phyloP scores from a whole-genome alignment of 1,284 basidiomycete species.

The Boletus albobrunnescens region DNA sequence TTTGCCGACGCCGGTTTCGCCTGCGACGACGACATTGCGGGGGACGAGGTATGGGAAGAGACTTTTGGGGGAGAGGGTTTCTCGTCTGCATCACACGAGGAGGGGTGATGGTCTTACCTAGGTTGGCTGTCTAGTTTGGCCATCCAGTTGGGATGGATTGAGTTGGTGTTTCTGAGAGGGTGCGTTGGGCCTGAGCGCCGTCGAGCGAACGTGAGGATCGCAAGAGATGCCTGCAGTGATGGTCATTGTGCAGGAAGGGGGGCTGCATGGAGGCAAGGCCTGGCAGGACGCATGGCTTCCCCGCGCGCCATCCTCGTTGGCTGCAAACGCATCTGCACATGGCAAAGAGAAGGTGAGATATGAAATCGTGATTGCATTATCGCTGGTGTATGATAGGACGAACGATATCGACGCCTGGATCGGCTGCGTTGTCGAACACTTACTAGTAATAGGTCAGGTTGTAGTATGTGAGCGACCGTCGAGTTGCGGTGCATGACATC shows the following conservation, averaged over 20 bases:
- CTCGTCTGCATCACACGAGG: not conserved
- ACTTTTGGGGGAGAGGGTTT: not conserved
- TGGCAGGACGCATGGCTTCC: conserved; percentile 9
- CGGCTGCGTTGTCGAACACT: too few relatives aligned
- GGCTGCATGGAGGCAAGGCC: not conserved
- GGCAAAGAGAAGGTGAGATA: not conserved
- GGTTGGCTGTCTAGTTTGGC: conserved; percentile 8
- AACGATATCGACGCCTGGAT: too few relatives aligned
- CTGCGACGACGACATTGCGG: conserved; percentile 25
- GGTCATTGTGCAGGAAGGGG: not conserved
- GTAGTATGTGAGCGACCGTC: too few relatives aligned
- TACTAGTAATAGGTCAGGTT: too few relatives aligned
- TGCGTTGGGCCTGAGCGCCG: not conserved
- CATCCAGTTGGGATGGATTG: not conserved
- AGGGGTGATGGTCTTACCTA: conserved; percentile 3
- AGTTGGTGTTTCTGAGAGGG: not conserved
- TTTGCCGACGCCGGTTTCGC: conserved; percentile 30
- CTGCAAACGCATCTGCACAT: not conserved
- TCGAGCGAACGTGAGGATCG: not conserved
- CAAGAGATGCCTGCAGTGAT: not conserved
- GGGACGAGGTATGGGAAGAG: conserved; percentile 3
- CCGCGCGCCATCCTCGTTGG: conserved; percentile 17
- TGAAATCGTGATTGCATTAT: not conserved
- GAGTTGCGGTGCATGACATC: too few relatives aligned
- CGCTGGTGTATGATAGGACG: too few relatives aligned